Evolutionary conservation across 2,329 filamentous ascomycete species (phyloP).

Genomic region (Cercospora zeina): DNA sequence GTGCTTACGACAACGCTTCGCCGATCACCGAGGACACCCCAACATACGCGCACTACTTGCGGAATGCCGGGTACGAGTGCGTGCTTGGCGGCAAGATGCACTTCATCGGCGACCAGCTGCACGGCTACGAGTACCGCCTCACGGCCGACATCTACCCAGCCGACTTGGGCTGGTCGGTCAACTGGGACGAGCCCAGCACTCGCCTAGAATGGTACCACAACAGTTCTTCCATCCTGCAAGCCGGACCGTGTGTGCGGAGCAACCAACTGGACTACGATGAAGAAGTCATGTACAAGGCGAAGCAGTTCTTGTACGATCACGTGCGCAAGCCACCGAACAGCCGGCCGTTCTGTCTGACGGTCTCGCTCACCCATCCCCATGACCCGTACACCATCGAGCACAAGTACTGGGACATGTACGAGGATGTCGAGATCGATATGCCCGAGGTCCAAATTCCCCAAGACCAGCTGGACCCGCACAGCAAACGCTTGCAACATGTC

Average conservation of each 20-base stretch:
- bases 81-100: constrained; percentile 95
- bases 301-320: constrained; percentile 87
- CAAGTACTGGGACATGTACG: constrained; percentile 91
- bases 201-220: constrained; percentile 96
- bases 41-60: constrained; percentile 90
- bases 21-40: constrained; percentile 81
- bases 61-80: constrained; percentile 82
- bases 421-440: constrained; percentile 81
- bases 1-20: constrained; percentile 86
- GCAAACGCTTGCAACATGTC: constrained; percentile 80
- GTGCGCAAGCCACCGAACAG: constrained; percentile 73
- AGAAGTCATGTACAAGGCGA: constrained; percentile 89
- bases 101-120: constrained; percentile 90
- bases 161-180: constrained; percentile 91
- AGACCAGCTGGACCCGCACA: constrained; percentile 82
- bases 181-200: constrained; percentile 86
- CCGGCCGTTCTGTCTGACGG: constrained; percentile 83
- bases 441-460: constrained; percentile 76
- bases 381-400: constrained; percentile 93
- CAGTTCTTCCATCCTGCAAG: constrained; percentile 87
- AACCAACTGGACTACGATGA: constrained; percentile 97
- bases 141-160: constrained; percentile 96
- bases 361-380: constrained; percentile 91
- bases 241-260: constrained; percentile 82
- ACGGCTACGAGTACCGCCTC: constrained; percentile 87